A percentile compares a stretch with the other conserved stretches of the same genome.
phyloP scores from a whole-genome alignment of 129 eudicot species.

The Apium graveolens region DNA sequence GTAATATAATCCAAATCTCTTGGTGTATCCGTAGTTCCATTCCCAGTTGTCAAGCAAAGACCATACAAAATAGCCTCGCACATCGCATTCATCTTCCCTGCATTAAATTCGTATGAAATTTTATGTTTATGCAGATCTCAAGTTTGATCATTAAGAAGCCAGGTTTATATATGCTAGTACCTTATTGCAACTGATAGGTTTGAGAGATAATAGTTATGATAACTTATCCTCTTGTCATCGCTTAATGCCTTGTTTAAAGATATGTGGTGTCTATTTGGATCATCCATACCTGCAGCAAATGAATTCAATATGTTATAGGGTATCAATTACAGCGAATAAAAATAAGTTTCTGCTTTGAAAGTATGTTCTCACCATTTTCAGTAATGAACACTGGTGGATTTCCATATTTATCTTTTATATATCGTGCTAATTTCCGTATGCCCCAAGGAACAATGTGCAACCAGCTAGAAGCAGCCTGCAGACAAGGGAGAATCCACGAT shows the following conservation, averaged over 20 bases:
- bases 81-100: constrained; percentile 85
- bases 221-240: constrained; percentile 77
- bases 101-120: constrained; percentile 5
- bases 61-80: constrained; percentile 89
- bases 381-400: constrained; percentile 83
- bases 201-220: constrained; percentile 75
- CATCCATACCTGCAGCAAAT: constrained; percentile 77
- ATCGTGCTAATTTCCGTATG: constrained; percentile 48
- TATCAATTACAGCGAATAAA: not conserved
- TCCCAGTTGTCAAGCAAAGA: constrained; percentile 97
- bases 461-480: constrained; percentile 86
- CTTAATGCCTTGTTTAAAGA: constrained; percentile 51
- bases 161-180: constrained; percentile 20
- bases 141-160: not conserved
- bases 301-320: not conserved
- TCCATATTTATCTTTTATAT: constrained; percentile 67
- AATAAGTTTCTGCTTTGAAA: not conserved
- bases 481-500: not conserved
- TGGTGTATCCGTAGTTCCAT: constrained; percentile 83
- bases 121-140: not conserved
- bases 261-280: constrained; percentile 36
- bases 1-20: constrained; percentile 76
- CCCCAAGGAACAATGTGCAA: constrained; percentile 95
- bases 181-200: constrained; percentile 91
- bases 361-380: constrained; percentile 56